phyloP scores from a whole-genome alignment of 352 stramenopile genomes.

The Globisporangium acanthophoron region DNA sequence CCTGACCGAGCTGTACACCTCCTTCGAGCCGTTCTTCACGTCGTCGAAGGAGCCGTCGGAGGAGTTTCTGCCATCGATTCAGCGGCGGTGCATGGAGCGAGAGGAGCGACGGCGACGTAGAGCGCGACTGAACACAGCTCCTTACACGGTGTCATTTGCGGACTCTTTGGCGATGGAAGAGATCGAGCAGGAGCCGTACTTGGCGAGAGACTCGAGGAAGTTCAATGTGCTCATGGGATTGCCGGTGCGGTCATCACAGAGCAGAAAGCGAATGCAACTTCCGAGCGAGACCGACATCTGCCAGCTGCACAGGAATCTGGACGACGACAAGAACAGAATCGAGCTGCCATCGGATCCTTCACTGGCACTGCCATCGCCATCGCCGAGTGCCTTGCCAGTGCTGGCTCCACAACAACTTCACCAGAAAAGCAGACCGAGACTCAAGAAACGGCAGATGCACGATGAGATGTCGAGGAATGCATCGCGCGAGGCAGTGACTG shows the following conservation, averaged over 20 bases:
- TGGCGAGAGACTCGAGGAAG: slow-evolving; percentile 46
- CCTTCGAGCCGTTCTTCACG: slow-evolving; percentile 51
- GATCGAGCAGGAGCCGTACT: slow-evolving; percentile 40
- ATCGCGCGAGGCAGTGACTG: slow-evolving; percentile 1
- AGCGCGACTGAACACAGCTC: slow-evolving; percentile 5
- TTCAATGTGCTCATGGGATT: slow-evolving; percentile 52
- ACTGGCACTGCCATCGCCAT: background rate
- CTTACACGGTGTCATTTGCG: slow-evolving; percentile 33
- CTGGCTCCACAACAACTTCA: slow-evolving; percentile 9
- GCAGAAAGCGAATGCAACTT: slow-evolving; percentile 23
- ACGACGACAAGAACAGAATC: slow-evolving; percentile 20
- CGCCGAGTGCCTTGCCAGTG: slow-evolving; percentile 1
- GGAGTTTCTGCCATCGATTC: slow-evolving; percentile 43
- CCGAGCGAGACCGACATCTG: slow-evolving; percentile 36
- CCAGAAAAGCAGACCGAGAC: slow-evolving; percentile 13
- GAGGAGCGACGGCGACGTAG: slow-evolving; percentile 4
- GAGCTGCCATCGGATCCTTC: slow-evolving; percentile 7
- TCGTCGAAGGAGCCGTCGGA: slow-evolving; percentile 32
- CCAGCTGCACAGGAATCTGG: slow-evolving; percentile 19
- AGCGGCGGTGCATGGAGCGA: slow-evolving; percentile 26
- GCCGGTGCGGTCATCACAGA: slow-evolving; percentile 23
- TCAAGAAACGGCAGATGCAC: slow-evolving; percentile 3
- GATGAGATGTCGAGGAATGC: slow-evolving; percentile 9
- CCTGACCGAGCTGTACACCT: slow-evolving; percentile 48
- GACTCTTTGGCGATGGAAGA: slow-evolving; percentile 38